Percentiles rank a stretch among this genome's conserved stretches.
These are phyloP conservation scores for Paraphoma chrysanthemicola DNA, from an alignment of 2,329 filamentous ascomycete genomes.

Conservation along the genomic window DNA sequence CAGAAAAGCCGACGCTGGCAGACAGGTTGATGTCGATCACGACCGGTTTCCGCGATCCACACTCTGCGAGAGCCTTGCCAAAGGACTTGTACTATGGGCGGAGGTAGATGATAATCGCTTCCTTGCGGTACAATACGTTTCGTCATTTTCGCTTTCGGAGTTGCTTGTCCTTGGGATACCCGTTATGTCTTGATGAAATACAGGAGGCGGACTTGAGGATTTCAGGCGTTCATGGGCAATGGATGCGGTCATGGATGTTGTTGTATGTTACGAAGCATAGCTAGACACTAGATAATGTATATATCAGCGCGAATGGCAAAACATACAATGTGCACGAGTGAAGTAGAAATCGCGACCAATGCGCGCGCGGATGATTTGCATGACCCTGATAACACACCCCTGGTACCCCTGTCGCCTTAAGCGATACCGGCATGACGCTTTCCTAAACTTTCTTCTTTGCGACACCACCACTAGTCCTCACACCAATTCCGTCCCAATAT, in stretches of 20 bases:
- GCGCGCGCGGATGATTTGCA: background rate
- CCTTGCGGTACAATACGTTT: background rate
- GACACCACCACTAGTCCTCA: conserved; percentile 5
- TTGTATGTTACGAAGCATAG: too few species aligned
- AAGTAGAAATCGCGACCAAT: background rate
- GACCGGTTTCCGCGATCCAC: conserved; percentile 34
- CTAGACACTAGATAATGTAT: background rate
- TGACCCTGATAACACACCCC: conserved; percentile 18
- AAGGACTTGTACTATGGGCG: conserved; percentile 18
- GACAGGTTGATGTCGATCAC: conserved; percentile 46
- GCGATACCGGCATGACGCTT: conserved; percentile 33
- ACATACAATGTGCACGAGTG: background rate
- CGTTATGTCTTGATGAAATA: background rate
- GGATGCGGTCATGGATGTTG: too few species aligned
- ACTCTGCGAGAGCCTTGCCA: conserved; percentile 17
- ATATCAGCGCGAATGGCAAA: background rate
- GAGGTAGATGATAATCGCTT: conserved; percentile 10
- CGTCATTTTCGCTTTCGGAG: conserved; percentile 5
- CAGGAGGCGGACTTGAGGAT: background rate
- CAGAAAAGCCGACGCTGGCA: conserved; percentile 51
- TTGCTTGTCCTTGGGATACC: conserved; percentile 13
- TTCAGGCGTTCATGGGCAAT: background rate
- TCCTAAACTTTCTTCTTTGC: conserved; percentile 21
- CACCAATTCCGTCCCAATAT: background rate
- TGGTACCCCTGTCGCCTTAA: background rate